These are phyloP conservation scores for Dunaliella primolecta DNA, from an alignment of 139 green algal species.

Conservation along the genomic window DNA sequence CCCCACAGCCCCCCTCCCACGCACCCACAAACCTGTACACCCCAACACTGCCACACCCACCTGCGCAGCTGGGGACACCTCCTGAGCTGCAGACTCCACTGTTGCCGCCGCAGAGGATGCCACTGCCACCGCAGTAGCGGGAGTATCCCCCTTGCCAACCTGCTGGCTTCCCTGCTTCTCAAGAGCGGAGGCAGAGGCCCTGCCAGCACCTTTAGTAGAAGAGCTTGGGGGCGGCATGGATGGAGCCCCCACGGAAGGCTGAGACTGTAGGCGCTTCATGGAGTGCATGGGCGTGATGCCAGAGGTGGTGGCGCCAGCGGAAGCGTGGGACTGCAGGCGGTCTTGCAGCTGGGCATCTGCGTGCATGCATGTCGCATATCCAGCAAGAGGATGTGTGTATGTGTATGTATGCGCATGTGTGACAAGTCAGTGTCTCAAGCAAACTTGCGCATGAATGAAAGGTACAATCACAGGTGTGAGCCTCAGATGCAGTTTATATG, in stretches of 20 bases:
- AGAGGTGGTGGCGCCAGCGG: no score
- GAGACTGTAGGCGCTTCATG: not conserved
- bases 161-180: not conserved
- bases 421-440: no score
- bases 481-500: no score
- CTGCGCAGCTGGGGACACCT: not conserved
- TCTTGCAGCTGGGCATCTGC: not conserved
- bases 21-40: not conserved
- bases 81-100: slow-evolving; percentile 8
- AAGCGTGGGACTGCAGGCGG: not conserved
- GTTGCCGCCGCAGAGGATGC: slow-evolving; percentile 10
- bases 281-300: no score
- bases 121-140: slow-evolving; percentile 10
- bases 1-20: not conserved
- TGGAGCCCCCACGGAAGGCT: not conserved
- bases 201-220: not conserved
- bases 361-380: not conserved
- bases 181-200: not conserved
- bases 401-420: no score
- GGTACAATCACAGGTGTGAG: no score
- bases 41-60: not conserved
- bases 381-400: no score
- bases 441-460: no score
- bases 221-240: not conserved
- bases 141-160: not conserved